phyloP scores from a whole-genome alignment of 768 basidiomycete genomes.

The Pleurotus citrinopileatus region DNA sequence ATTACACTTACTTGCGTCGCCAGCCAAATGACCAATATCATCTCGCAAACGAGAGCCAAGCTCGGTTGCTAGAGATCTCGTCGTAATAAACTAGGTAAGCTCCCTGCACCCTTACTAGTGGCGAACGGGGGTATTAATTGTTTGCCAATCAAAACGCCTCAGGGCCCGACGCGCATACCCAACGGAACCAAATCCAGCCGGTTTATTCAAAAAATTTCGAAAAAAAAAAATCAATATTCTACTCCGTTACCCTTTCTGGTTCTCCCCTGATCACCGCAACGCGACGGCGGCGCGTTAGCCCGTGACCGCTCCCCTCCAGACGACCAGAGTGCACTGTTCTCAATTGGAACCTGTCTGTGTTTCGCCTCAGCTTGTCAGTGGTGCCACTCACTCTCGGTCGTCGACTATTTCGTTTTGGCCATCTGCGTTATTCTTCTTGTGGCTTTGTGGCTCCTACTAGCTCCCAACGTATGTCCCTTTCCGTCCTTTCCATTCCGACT shows the following conservation, averaged over 20 bases:
- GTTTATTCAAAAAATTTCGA: background rate
- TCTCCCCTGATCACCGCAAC: slow-evolving; percentile 10
- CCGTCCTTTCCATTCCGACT: background rate
- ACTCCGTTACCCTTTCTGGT: slow-evolving; percentile 3
- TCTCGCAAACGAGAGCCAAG: background rate
- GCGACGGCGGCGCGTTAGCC: slow-evolving; percentile 10
- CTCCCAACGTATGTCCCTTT: slow-evolving; percentile 12
- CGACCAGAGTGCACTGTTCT: background rate
- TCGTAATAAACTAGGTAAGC: slow-evolving; percentile 4
- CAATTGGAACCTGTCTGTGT: background rate
- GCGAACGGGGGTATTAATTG: slow-evolving; percentile 7
- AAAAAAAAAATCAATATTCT: slow-evolving; percentile 1
- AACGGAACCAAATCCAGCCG: slow-evolving; percentile 9
- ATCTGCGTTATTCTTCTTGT: slow-evolving; percentile 20
- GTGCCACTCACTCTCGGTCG: slow-evolving; percentile 25
- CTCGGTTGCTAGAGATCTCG: background rate
- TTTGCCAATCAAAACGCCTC: slow-evolving; percentile 6
- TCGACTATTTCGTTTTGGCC: slow-evolving; percentile 24
- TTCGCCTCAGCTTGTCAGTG: slow-evolving; percentile 20
- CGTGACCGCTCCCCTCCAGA: slow-evolving; percentile 7
- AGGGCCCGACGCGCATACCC: slow-evolving; percentile 9
- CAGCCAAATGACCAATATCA: slow-evolving; percentile 1
- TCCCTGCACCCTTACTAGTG: slow-evolving; percentile 3
- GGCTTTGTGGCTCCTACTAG: slow-evolving; percentile 14
- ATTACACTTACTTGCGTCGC: background rate